Evolutionary conservation across 2,329 filamentous ascomycete species (phyloP).

Genomic region (Leptographium radiaticola): DNA sequence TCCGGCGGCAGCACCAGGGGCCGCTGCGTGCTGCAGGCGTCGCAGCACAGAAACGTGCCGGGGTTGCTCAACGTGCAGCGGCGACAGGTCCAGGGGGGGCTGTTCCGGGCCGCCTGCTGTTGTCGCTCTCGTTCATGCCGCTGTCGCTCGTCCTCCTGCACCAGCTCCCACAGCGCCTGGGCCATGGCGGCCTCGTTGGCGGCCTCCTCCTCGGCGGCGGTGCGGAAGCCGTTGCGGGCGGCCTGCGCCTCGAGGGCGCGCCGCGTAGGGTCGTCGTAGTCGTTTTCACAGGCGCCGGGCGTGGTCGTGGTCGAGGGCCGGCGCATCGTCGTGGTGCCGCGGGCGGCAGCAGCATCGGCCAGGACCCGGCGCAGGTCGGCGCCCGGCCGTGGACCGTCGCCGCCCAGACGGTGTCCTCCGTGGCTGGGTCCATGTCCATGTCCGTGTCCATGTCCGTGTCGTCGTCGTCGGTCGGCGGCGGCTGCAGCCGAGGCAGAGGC

Average conservation of each 20-base stretch:
- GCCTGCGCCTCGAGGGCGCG: conserved; percentile 9
- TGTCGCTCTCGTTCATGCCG: conserved; percentile 38
- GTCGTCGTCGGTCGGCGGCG: conserved; percentile 21
- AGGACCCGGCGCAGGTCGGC: conserved; percentile 62
- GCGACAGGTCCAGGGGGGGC: conserved; percentile 34
- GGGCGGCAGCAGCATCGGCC: conserved; percentile 53
- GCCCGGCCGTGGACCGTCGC: conserved; percentile 35
- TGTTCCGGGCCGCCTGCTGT: conserved; percentile 19
- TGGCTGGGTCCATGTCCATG: conserved; percentile 61
- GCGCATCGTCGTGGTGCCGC: conserved; percentile 20
- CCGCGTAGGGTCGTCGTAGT: conserved; percentile 9
- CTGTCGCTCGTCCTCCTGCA: conserved; percentile 59
- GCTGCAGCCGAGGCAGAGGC: conserved; percentile 31
- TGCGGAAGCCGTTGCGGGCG: conserved; percentile 62
- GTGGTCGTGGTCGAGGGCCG: not conserved
- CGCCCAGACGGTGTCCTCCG: conserved; percentile 60
- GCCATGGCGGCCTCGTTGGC: conserved; percentile 81
- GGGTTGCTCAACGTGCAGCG: conserved; percentile 46
- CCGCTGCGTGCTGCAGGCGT: conserved; percentile 39
- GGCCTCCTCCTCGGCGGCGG: conserved; percentile 75
- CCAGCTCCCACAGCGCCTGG: conserved; percentile 72
- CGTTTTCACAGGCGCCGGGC: conserved; percentile 61
- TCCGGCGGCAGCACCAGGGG: not conserved
- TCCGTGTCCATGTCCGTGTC: conserved; percentile 44
- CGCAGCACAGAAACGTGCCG: conserved; percentile 35